A percentile compares a stretch with the other conserved stretches of the same genome.
phyloP scores from a whole-genome alignment of 2,329 filamentous ascomycete species.

The Tricladium varicosporioides region DNA sequence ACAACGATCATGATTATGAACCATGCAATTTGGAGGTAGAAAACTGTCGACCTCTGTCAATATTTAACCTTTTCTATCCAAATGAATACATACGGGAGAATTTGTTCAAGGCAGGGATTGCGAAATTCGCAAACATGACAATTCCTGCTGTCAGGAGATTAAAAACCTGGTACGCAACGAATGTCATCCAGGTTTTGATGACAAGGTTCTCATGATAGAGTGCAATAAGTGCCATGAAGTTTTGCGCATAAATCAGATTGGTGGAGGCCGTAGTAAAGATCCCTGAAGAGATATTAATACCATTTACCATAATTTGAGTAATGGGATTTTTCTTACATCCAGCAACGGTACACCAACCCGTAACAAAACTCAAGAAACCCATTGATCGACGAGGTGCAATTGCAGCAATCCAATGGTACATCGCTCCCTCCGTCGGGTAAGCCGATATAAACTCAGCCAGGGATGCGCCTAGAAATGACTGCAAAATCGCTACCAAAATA shows the following conservation, averaged over 20 bases:
- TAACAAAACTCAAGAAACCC: slow-evolving; percentile 39
- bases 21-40: slow-evolving; percentile 47
- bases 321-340: slow-evolving; percentile 27
- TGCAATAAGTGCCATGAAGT: slow-evolving; percentile 42
- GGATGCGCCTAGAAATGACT: slow-evolving; percentile 49
- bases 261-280: slow-evolving; percentile 3
- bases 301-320: too few species aligned
- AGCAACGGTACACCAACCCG: slow-evolving; percentile 45
- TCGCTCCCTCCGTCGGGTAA: slow-evolving; percentile 51
- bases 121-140: slow-evolving; percentile 47
- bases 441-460: slow-evolving; percentile 55
- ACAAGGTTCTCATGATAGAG: slow-evolving; percentile 40
- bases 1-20: slow-evolving; percentile 47
- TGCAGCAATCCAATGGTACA: slow-evolving; percentile 45
- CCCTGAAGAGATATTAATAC: neutral
- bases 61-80: neutral
- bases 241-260: slow-evolving; percentile 40
- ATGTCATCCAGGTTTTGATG: slow-evolving; percentile 47
- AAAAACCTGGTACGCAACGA: slow-evolving; percentile 43
- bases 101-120: slow-evolving; percentile 43
- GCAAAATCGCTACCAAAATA: slow-evolving; percentile 44
- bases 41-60: slow-evolving; percentile 28
- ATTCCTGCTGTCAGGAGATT: slow-evolving; percentile 44
- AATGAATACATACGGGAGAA: slow-evolving; percentile 38
- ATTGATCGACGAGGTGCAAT: slow-evolving; percentile 42